Conservation (phyloP, 306 rosid species). For the Dalbergia oliveri region DNA sequence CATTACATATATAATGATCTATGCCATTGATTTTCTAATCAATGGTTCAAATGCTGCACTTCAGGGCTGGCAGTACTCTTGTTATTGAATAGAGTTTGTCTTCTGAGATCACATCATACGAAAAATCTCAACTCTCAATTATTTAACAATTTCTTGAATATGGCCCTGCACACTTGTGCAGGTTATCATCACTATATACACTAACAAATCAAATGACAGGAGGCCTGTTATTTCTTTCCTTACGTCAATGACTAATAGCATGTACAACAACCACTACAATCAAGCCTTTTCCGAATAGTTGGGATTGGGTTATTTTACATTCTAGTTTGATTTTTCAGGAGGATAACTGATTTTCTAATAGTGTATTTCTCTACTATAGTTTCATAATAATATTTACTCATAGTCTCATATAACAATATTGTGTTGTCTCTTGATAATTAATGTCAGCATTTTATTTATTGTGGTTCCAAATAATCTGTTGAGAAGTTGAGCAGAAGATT, state of each 20-base stretch:
- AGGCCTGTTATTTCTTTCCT: neutral
- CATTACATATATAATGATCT: no score
- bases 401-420: neutral
- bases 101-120: no score
- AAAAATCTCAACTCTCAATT: no score
- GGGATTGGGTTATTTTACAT: neutral
- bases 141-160: no score
- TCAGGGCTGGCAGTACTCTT: neutral
- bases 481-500: constrained; percentile 5
- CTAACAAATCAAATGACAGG: no score
- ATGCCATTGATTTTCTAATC: no score
- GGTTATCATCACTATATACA: no score
- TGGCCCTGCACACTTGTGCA: no score
- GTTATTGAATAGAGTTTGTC: neutral
- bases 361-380: constrained; percentile 18
- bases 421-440: constrained; percentile 32
- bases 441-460: constrained; percentile 12
- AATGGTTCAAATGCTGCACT: no score
- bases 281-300: neutral
- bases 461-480: constrained; percentile 1
- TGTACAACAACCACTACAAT: neutral
- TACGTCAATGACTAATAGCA: neutral
- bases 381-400: neutral
- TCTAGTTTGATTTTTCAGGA: neutral
- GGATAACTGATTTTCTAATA: neutral